Evolutionary conservation across 106 monocot genomes (phyloP).

Genomic region (Hemerocallis citrina): DNA sequence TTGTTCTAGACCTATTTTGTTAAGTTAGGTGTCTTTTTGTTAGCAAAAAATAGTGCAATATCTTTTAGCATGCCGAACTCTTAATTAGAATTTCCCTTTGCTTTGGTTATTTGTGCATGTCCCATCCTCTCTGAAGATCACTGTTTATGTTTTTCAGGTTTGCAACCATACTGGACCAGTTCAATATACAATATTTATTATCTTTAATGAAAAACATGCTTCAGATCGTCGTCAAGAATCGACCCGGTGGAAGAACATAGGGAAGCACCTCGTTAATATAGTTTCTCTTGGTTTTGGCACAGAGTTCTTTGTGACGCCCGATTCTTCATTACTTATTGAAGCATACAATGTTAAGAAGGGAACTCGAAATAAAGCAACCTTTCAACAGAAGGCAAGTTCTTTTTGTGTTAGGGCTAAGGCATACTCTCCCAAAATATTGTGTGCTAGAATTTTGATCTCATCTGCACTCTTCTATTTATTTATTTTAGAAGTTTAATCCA

Average conservation of each 20-base stretch:
- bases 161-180: slow-evolving; percentile 57
- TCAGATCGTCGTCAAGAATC: slow-evolving; percentile 24
- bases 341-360: slow-evolving; percentile 40
- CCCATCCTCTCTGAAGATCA: neutral
- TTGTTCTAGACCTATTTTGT: too few relatives aligned
- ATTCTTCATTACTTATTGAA: slow-evolving; percentile 62
- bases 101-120: neutral
- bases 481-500: too few relatives aligned
- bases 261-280: slow-evolving; percentile 33
- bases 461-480: too few relatives aligned
- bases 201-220: slow-evolving; percentile 25
- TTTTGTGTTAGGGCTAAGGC: too few relatives aligned
- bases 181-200: slow-evolving; percentile 53
- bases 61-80: too few relatives aligned
- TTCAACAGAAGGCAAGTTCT: slow-evolving; percentile 69
- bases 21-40: too few relatives aligned
- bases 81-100: too few relatives aligned
- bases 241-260: slow-evolving; percentile 55
- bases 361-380: slow-evolving; percentile 63
- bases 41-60: too few relatives aligned
- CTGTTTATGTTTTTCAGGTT: slow-evolving; percentile 42
- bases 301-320: slow-evolving; percentile 53
- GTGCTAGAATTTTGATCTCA: neutral
- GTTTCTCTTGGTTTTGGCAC: slow-evolving; percentile 56
- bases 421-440: neutral